A percentile compares a stretch with the other conserved stretches of the same genome.
Evolutionary conservation across 2,329 filamentous ascomycete genomes (phyloP).

Genomic region (Dendryphion nanum): DNA sequence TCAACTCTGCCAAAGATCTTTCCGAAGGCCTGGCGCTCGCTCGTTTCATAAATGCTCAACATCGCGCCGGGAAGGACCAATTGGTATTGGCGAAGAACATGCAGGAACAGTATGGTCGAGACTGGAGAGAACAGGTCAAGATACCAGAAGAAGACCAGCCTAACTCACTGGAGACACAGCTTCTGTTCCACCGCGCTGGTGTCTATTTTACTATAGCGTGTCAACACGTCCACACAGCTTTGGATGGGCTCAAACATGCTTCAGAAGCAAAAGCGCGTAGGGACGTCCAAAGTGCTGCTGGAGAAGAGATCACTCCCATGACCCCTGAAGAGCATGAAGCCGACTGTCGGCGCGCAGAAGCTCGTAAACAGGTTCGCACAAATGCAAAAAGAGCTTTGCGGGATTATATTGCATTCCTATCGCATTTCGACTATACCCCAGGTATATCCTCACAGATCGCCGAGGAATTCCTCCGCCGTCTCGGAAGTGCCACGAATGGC

Average conservation of each 20-base stretch:
- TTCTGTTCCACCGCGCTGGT: conserved; percentile 73
- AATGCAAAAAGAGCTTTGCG: conserved; percentile 74
- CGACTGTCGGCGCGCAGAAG: conserved; percentile 52
- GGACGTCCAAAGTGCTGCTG: conserved; percentile 21
- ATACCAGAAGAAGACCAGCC: conserved; percentile 66
- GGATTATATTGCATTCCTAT: conserved; percentile 72
- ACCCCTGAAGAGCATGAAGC: conserved; percentile 49
- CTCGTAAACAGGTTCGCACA: conserved; percentile 67
- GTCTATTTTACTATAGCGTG: conserved; percentile 72
- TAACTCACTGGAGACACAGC: conserved; percentile 69
- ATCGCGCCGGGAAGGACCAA: conserved; percentile 50
- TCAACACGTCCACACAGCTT: conserved; percentile 58
- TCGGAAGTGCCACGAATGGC: conserved; percentile 21
- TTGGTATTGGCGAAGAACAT: conserved; percentile 52
- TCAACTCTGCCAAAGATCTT: conserved; percentile 68
- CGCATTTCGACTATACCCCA: conserved; percentile 75
- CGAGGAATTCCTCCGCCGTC: conserved; percentile 49
- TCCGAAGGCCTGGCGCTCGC: conserved; percentile 62
- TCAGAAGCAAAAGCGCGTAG: conserved; percentile 31
- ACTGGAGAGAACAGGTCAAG: conserved; percentile 52
- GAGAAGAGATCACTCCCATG: conserved; percentile 31
- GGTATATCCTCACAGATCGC: conserved; percentile 61
- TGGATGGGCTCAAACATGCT: conserved; percentile 49
- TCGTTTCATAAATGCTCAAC: conserved; percentile 55
- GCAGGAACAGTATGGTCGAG: conserved; percentile 39